phyloP scores from a whole-genome alignment of 257 asterid genomes.

The Solanum piurae region DNA sequence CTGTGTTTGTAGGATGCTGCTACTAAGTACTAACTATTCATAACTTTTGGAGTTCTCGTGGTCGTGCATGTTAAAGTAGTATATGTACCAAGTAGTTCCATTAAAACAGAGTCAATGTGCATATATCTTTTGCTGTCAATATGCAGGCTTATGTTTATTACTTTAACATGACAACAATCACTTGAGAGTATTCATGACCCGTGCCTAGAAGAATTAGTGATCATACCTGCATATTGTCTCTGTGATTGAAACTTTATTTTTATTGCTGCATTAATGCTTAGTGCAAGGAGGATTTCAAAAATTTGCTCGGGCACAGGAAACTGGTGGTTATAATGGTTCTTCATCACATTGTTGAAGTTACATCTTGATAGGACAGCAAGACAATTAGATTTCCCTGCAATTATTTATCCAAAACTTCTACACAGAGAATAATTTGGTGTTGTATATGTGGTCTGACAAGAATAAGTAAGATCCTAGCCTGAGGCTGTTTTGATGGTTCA shows the following conservation, averaged over 20 bases:
- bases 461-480: neutral
- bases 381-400: neutral
- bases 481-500: neutral
- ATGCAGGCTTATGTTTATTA: neutral
- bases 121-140: neutral
- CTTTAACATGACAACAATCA: neutral
- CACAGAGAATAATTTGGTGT: neutral
- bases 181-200: neutral
- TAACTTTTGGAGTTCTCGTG: neutral
- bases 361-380: neutral
- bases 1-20: neutral
- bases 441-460: neutral
- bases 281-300: neutral
- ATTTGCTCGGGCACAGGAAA: neutral
- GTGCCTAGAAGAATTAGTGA: neutral
- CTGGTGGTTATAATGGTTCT: neutral
- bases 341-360: neutral
- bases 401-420: neutral
- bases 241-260: neutral
- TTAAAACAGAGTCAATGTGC: neutral
- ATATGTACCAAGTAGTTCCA: neutral
- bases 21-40: neutral
- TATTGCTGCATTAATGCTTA: neutral
- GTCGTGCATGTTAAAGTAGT: neutral
- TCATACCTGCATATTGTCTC: neutral